phyloP scores from a whole-genome alignment of 129 eudicot genomes.

The Chrysanthemum lavandulifolium region DNA sequence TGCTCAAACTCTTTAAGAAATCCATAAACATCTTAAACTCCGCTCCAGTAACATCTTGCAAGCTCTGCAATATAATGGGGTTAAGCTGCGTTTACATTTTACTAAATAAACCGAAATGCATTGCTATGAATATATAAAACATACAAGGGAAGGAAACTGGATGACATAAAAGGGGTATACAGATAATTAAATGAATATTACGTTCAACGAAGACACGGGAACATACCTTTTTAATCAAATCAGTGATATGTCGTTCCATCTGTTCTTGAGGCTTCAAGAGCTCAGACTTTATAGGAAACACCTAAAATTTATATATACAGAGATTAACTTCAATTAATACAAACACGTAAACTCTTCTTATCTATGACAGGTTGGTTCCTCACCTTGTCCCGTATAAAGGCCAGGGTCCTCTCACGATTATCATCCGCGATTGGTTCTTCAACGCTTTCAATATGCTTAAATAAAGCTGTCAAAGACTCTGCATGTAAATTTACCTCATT shows the following conservation, averaged over 20 bases:
- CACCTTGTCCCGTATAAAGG: constrained; percentile 79
- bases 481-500: constrained; percentile 26
- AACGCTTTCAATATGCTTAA: constrained; percentile 74
- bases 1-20: constrained; percentile 67
- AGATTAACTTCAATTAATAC: background rate
- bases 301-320: constrained; percentile 40
- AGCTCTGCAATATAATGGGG: constrained; percentile 51
- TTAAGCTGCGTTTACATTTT: background rate
- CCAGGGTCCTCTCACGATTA: constrained; percentile 83
- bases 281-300: constrained; percentile 79
- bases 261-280: constrained; percentile 82
- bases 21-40: constrained; percentile 89
- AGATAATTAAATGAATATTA: background rate
- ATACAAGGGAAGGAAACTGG: background rate
- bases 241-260: constrained; percentile 90
- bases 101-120: background rate
- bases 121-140: background rate
- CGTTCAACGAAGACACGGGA: background rate
- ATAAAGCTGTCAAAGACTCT: constrained; percentile 81
- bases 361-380: background rate
- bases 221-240: constrained; percentile 74
- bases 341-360: constrained; percentile 2
- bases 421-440: constrained; percentile 82
- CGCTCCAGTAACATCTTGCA: constrained; percentile 87
- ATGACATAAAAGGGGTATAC: background rate